Base-by-base conservation (phyloP, 2,329 filamentous ascomycete species). In the Fusarium goolgardi region DNA sequence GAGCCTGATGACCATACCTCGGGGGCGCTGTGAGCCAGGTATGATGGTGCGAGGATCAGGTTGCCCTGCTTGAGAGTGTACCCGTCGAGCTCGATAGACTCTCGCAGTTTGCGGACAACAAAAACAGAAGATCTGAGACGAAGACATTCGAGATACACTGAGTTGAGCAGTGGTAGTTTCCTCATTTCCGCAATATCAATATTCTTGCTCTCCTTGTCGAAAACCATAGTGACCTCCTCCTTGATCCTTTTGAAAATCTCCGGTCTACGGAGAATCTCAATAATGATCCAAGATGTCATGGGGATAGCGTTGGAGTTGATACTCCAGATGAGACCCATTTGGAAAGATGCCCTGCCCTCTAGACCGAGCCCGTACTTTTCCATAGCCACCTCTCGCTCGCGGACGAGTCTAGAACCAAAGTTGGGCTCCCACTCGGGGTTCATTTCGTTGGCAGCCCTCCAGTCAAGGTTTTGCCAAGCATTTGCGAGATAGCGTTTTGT, bases 271-370 rank as follows among this genome's bases (percentile, higher is more conserved):
- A 72, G 54, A 47, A 72, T 67, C 40, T 72, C 70, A 54, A 72
- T 69, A 7, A 72, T 66, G 2, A 72, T 56, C 64, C 67, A 72
- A 3, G 70, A 70, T 4, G 70, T 69, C 70, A 72, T 72, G 0
- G 70, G 70, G 16, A 72, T 71, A n/a, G 70, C 70, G 43, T 72
- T 72, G 0, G 69, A 71, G 35, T 72, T 72, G n/a, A 72, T 72
- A 4, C 69, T 71, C 70, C 69, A 72, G 23, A 72, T 72, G 5
- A 72, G 61, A 7, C 70, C 70, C 67, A 72, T 70, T 3, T 72
- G 70, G 25, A 72, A 72, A 8, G 69, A 70, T 2, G 70, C 67
- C 4, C 70, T 63, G 4, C 69, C 70, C 12, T 70, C 69, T 8
- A 71, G 43, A 3, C 69, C 60, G 9, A 72, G 68, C 1, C 70